Evolutionary conservation across 2,329 filamentous ascomycete species (phyloP).

Genomic region (Akanthomyces uredinophilus): DNA sequence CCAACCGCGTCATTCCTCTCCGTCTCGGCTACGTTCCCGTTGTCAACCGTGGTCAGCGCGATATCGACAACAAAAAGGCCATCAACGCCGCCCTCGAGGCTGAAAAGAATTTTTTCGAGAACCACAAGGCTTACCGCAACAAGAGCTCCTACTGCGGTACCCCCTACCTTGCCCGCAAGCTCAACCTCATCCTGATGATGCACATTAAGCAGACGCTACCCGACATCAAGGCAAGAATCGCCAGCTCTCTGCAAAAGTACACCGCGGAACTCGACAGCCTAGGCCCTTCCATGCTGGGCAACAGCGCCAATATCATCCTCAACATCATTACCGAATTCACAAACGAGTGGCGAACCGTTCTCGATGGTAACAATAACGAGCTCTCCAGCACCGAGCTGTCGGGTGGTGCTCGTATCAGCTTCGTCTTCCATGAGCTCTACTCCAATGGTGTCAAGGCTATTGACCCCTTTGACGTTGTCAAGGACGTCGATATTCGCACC

Average conservation of each 20-base stretch:
- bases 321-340: constrained; percentile 99
- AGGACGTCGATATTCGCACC: constrained; percentile 94
- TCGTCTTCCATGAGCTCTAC: constrained; percentile 98
- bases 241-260: constrained; percentile 92
- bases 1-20: constrained; percentile 92
- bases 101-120: constrained; percentile 96
- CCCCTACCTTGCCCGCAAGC: constrained; percentile 90
- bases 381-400: constrained; percentile 91
- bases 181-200: constrained; percentile 99
- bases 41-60: constrained; percentile 93
- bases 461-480: constrained; percentile 95
- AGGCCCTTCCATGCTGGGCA: constrained; percentile 91
- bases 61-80: constrained; percentile 97
- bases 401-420: constrained; percentile 95
- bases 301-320: constrained; percentile 91
- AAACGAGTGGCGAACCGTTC: constrained; percentile 91
- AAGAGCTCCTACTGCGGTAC: constrained; percentile 99
- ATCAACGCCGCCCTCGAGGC: constrained; percentile 88
- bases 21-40: constrained; percentile 94
- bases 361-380: constrained; percentile 96
- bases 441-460: constrained; percentile 96
- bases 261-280: constrained; percentile 72
- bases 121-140: constrained; percentile 97
- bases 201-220: constrained; percentile 99
- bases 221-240: constrained; percentile 95